Evolutionary conservation across 768 basidiomycete species (phyloP).

Genomic region (Leucosporidium scottii): DNA sequence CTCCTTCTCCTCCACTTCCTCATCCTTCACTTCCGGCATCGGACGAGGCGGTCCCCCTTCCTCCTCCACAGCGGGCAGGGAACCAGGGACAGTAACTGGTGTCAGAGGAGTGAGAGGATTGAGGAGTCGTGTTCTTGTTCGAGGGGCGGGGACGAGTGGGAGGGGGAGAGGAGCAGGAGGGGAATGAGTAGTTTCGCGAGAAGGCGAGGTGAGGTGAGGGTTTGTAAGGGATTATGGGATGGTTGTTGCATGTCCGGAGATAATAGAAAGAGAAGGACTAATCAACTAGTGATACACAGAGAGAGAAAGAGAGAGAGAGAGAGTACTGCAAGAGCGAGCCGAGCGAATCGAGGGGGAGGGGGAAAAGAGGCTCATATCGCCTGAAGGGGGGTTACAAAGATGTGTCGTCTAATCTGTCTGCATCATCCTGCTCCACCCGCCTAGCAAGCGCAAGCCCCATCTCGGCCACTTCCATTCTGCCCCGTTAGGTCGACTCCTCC

Average conservation of each 20-base stretch:
- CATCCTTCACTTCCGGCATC: constrained; percentile 16
- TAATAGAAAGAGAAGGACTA: not conserved
- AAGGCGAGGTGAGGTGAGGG: too few species aligned
- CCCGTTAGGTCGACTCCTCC: constrained; percentile 27
- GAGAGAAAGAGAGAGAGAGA: not conserved
- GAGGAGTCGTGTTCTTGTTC: constrained; percentile 11
- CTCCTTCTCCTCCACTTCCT: not conserved
- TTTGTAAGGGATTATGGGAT: not conserved
- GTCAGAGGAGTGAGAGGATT: constrained; percentile 25
- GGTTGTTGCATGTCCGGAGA: not conserved
- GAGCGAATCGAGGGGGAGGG: not conserved
- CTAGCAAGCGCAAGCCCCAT: constrained; percentile 27
- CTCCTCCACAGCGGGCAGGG: not conserved
- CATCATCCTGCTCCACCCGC: too few species aligned
- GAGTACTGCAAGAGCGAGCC: not conserved
- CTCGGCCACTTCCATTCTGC: not conserved
- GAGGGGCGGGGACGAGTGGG: not conserved
- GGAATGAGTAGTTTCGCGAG: too few species aligned
- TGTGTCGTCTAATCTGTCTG: not conserved
- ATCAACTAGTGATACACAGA: not conserved
- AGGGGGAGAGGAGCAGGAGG: constrained; percentile 6
- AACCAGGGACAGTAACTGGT: constrained; percentile 19
- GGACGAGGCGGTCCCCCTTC: not conserved
- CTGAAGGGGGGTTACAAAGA: not conserved
- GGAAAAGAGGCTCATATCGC: not conserved